Percentiles rank a stretch among this genome's conserved stretches.
Conservation (phyloP, 2,329 filamentous ascomycete species). For the Pyricularia pennisetigena region DNA sequence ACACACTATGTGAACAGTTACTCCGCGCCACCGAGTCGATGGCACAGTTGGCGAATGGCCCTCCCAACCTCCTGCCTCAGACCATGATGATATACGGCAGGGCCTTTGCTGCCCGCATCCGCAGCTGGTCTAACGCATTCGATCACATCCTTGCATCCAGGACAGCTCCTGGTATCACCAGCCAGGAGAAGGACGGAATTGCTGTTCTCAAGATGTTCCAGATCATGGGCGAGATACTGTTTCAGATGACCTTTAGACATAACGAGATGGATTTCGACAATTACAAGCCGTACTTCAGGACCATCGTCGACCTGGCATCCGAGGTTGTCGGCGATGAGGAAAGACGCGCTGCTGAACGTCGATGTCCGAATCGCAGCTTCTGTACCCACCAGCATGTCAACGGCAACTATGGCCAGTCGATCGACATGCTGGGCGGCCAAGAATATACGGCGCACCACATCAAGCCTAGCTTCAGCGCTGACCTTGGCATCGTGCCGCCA, state of each 20-base stretch:
- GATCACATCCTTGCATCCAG: slow-evolving; percentile 42
- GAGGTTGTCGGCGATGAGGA: slow-evolving; percentile 53
- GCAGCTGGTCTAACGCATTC: slow-evolving; percentile 47
- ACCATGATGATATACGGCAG: slow-evolving; percentile 36
- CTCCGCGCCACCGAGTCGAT: slow-evolving; percentile 50
- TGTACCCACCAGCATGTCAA: slow-evolving; percentile 28
- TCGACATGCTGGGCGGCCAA: slow-evolving; percentile 28
- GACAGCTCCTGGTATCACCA: slow-evolving; percentile 34
- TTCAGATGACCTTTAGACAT: slow-evolving; percentile 50
- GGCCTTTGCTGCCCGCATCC: slow-evolving; percentile 37
- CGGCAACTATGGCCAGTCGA: slow-evolving; percentile 13
- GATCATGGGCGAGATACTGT: slow-evolving; percentile 46
- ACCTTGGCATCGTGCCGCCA: slow-evolving; percentile 54
- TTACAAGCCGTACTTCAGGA: slow-evolving; percentile 39
- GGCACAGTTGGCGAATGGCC: slow-evolving; percentile 34
- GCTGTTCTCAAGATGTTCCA: slow-evolving; percentile 54
- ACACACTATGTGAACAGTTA: slow-evolving; percentile 44
- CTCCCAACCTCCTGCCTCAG: slow-evolving; percentile 41
- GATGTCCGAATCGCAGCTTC: slow-evolving; percentile 30
- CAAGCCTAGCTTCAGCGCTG: slow-evolving; percentile 53
- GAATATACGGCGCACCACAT: slow-evolving; percentile 38
- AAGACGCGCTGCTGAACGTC: slow-evolving; percentile 33
- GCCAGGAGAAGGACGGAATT: slow-evolving; percentile 49
- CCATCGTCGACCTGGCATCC: slow-evolving; percentile 45
- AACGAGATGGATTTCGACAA: slow-evolving; percentile 48